Conservation (phyloP, 257 asterid genomes). For the Coffea eugenioides region DNA sequence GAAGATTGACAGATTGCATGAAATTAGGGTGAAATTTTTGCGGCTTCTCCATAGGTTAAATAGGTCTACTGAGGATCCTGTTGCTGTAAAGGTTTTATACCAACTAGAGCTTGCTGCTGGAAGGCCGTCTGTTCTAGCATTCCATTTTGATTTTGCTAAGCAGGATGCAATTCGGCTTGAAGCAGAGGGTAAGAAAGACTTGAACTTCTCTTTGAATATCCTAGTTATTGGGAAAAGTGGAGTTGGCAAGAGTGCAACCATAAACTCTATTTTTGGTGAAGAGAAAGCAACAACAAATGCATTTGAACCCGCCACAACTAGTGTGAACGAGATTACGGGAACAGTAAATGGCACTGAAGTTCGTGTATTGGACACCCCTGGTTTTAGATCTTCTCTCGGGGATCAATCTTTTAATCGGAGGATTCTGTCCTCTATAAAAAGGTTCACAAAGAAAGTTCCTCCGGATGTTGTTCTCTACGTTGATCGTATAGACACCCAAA, state of each 20-base stretch:
- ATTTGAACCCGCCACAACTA: conserved; percentile 60
- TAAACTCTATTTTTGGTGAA: conserved; percentile 76
- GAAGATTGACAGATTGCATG: conserved; percentile 43
- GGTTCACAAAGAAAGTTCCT: conserved; percentile 43
- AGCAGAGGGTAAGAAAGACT: conserved; percentile 32
- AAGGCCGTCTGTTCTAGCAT: conserved; percentile 25
- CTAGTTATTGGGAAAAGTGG: conserved; percentile 88
- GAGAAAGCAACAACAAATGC: conserved; percentile 44
- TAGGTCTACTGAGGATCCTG: conserved; percentile 41
- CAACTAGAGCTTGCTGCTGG: conserved; percentile 43
- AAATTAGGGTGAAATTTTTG: conserved; percentile 43
- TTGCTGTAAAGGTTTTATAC: conserved; percentile 43
- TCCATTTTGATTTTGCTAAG: conserved; percentile 34
- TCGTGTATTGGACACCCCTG: conserved; percentile 83
- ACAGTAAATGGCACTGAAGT: conserved; percentile 50
- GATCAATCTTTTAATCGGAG: conserved; percentile 56
- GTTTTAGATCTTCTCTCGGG: conserved; percentile 46
- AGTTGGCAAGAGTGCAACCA: conserved; percentile 93
- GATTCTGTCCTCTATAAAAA: conserved; percentile 54
- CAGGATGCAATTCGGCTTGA: conserved; percentile 41
- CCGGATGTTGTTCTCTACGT: conserved; percentile 79
- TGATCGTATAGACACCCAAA: conserved; percentile 64
- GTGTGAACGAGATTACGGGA: conserved; percentile 53
- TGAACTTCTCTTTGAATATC: conserved; percentile 41
- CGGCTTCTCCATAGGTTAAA: conserved; percentile 49